phyloP scores from a whole-genome alignment of 371 early-diverging fungal species.

The Mucor mucedo region DNA sequence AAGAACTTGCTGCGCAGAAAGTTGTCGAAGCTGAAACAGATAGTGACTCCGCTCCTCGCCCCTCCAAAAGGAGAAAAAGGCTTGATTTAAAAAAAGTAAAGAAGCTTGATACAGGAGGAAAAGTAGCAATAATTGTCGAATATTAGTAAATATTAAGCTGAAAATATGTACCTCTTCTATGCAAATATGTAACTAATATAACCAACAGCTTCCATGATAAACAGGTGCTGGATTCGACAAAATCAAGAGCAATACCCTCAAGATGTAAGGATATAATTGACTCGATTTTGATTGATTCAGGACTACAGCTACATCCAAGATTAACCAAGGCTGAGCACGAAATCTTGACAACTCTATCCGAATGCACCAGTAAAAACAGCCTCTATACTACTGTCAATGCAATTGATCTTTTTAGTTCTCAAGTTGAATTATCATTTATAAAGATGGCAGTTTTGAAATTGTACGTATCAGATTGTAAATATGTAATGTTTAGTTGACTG shows the following conservation, averaged over 20 bases:
- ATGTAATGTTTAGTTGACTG: constrained; percentile 14
- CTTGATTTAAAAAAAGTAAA: too few species aligned
- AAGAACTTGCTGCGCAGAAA: too few species aligned
- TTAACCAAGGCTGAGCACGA: constrained; percentile 18
- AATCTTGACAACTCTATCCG: constrained; percentile 13
- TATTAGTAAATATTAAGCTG: too few species aligned
- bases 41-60: too few species aligned
- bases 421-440: constrained; percentile 20
- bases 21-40: too few species aligned
- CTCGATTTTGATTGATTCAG: constrained; percentile 24
- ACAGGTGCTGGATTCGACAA: constrained; percentile 16
- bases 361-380: neutral
- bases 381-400: constrained; percentile 14
- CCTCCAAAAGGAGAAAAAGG: too few species aligned
- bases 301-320: constrained; percentile 17
- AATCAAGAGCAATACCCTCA: constrained; percentile 21
- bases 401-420: constrained; percentile 19
- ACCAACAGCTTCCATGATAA: constrained; percentile 16
- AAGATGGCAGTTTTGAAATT: constrained; percentile 15
- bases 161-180: too few species aligned
- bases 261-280: constrained; percentile 22
- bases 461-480: constrained; percentile 21
- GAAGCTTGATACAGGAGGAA: too few species aligned
- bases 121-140: too few species aligned
- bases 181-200: neutral